phyloP scores from a whole-genome alignment of 768 basidiomycete species.

The Pulveroboletus sp. region DNA sequence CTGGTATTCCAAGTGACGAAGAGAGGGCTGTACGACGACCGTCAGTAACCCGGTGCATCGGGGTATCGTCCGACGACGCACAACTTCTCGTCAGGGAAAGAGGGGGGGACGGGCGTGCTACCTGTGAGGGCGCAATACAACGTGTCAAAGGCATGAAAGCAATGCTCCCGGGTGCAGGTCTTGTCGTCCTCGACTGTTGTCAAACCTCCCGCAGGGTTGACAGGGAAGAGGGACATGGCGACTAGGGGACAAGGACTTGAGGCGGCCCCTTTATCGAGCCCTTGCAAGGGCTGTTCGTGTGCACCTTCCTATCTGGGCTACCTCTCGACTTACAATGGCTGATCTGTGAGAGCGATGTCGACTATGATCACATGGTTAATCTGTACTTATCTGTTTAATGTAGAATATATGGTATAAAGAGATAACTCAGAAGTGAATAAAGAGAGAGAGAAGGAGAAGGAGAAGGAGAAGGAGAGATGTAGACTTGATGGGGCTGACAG shows the following conservation, averaged over 20 bases:
- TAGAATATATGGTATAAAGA: constrained; percentile 39
- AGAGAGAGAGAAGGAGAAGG: constrained; percentile 16
- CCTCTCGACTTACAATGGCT: background rate
- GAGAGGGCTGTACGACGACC: constrained; percentile 47
- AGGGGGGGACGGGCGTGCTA: constrained; percentile 48
- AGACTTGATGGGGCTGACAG: constrained; percentile 11
- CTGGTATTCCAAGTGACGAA: constrained; percentile 96
- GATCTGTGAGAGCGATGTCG: background rate
- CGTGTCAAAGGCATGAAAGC: constrained; percentile 77
- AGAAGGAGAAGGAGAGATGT: constrained; percentile 3
- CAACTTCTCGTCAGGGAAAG: constrained; percentile 75
- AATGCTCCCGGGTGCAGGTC: constrained; percentile 68
- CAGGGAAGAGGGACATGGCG: constrained; percentile 54
- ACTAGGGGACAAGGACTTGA: constrained; percentile 20
- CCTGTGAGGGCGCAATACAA: constrained; percentile 71
- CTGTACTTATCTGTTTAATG: constrained; percentile 31
- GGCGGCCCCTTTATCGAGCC: constrained; percentile 1
- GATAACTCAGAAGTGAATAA: constrained; percentile 36
- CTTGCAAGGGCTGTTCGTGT: background rate
- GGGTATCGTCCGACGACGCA: constrained; percentile 40
- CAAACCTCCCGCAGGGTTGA: constrained; percentile 41
- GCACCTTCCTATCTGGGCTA: constrained; percentile 27
- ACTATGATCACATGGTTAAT: constrained; percentile 36
- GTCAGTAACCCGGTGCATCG: constrained; percentile 3
- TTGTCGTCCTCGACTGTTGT: constrained; percentile 37